Evolutionary conservation across 768 basidiomycete species (phyloP), one percentile per base, ranked within the genome.

Genomic region (Naganishia kalamii): DNA sequence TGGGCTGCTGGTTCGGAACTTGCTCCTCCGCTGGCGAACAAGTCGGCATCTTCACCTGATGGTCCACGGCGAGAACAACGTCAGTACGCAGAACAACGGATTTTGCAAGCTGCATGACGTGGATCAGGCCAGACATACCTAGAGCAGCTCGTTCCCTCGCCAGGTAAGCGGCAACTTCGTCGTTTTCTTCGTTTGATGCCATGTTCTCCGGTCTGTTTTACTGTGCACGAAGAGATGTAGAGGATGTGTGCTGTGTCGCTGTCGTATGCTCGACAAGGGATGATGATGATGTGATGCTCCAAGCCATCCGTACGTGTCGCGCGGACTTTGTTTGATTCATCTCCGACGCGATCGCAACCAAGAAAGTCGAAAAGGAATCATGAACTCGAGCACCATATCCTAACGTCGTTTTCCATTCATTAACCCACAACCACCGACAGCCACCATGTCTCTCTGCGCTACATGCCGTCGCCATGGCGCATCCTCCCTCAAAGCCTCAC

Each of bases 111-210:
- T n/a, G 44, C 35, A 23, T 21, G 50, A 41, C 35, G 21, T 33
- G 32, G 8, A 47, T 25, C 23, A 25, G 57, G 30, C 1, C 0
- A 10, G 33, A 70, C 74, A 65, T 63, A 77, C 76, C 76, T 29
- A 77, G 68, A 30, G 72, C 72, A 15, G 71, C 73, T 64, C 74
- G 72, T 63, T 77, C 76, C 51, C 74, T 48, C 6, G 76, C 76
- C 21, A 77, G 70, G 71, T 76, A 77, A 62, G 75, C 76, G 27
- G 76, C 76, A 65, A 73, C 75, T 35, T 74, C 75, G 69, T 77
- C 76, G 68, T 77, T 72, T 46, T 71, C 71, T 33, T 52, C 41
- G 37, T 57, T 57, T 6, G 10, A 23, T 32, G 51, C 51, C 51
- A 52, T 52, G 51, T 32, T 52, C 10, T 21, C 21, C 15, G 21